Percentiles rank a stretch among this genome's conserved stretches.
These are phyloP conservation scores for Moringa oleifera DNA, from an alignment of 345 rosid genomes.

Conservation along the genomic window DNA sequence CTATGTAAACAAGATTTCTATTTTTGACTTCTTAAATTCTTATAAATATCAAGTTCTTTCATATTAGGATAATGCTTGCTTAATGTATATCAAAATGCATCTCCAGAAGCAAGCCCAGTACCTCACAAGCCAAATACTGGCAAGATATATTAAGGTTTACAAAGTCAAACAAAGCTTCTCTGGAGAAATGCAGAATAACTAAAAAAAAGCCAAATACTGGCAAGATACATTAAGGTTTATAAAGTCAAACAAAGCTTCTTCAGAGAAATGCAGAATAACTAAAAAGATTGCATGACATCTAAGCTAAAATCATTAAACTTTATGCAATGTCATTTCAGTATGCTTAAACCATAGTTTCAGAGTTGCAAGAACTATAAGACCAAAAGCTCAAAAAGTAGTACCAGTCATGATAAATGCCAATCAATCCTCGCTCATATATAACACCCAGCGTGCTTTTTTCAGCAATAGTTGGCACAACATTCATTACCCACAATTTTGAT, in stretches of 20 bases:
- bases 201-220: too few species aligned
- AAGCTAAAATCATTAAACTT: too few species aligned
- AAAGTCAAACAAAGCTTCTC: too few species aligned
- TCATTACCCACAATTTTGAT: conserved; percentile 90
- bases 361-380: neutral
- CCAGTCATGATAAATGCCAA: conserved; percentile 99
- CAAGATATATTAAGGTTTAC: too few species aligned
- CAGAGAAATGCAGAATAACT: too few species aligned
- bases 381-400: conserved; percentile 25
- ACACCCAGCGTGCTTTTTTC: conserved; percentile 76
- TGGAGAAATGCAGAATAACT: too few species aligned
- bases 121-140: neutral
- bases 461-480: conserved; percentile 90
- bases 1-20: too few species aligned
- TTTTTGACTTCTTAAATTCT: neutral
- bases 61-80: neutral
- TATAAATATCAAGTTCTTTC: neutral
- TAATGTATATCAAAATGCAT: neutral
- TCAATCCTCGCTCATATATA: conserved; percentile 80
- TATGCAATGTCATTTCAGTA: neutral
- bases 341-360: neutral
- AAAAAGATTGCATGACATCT: too few species aligned
- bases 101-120: neutral
- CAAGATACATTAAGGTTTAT: too few species aligned
- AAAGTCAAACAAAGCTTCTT: too few species aligned